Conservation (phyloP, 352 stramenopile species). For the Globisporangium polare region DNA sequence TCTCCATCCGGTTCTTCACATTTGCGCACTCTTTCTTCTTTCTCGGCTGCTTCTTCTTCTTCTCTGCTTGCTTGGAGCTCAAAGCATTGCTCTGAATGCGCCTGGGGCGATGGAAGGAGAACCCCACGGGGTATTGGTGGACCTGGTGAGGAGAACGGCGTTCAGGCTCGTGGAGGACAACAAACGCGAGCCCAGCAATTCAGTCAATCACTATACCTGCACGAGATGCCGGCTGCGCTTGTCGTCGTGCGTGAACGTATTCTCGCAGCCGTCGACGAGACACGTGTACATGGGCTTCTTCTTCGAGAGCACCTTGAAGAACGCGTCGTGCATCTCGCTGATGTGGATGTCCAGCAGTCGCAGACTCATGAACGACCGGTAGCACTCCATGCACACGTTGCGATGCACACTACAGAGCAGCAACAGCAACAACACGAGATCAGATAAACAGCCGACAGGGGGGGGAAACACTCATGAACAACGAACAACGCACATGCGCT, state of each 20-base stretch:
- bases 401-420: slow-evolving; percentile 19
- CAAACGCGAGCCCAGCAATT: too few relatives aligned
- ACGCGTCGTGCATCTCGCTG: slow-evolving; percentile 59
- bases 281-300: slow-evolving; percentile 58
- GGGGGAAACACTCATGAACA: too few relatives aligned
- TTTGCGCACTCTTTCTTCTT: slow-evolving; percentile 22
- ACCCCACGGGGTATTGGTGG: slow-evolving; percentile 39
- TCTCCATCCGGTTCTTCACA: slow-evolving; percentile 18
- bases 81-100: background rate
- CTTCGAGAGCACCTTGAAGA: slow-evolving; percentile 58
- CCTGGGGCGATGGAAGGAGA: slow-evolving; percentile 33
- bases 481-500: background rate
- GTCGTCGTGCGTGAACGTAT: slow-evolving; percentile 44
- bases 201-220: too few relatives aligned
- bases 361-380: slow-evolving; percentile 41
- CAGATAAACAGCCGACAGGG: background rate
- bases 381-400: slow-evolving; percentile 52
- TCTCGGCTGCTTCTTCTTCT: slow-evolving; percentile 30
- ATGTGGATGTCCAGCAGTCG: slow-evolving; percentile 56
- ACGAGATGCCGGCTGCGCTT: slow-evolving; percentile 45
- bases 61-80: slow-evolving; percentile 17
- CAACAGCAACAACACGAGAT: background rate
- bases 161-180: too few relatives aligned
- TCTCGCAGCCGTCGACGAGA: slow-evolving; percentile 44
- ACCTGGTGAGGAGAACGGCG: too few relatives aligned